Evolutionary conservation across 1,284 basidiomycete species (phyloP).

Genomic region (Termitomyces sp.): DNA sequence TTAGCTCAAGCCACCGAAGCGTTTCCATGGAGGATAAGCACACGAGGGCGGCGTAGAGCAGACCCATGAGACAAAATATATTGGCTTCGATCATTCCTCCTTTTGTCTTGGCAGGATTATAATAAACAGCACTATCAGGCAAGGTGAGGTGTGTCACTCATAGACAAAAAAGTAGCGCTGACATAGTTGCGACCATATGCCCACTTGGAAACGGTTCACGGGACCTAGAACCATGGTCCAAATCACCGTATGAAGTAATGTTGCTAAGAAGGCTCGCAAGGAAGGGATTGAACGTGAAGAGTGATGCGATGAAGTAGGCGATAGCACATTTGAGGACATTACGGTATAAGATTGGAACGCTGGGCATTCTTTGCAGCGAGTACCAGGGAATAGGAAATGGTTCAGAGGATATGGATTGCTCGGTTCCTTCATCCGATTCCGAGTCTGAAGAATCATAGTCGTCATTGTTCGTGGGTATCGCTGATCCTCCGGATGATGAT

Average conservation of each 20-base stretch:
- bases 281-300: constrained; percentile 87
- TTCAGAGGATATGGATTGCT: constrained; percentile 5
- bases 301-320: constrained; percentile 84
- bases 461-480: background rate
- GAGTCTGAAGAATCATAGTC: constrained; percentile 17
- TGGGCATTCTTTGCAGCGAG: constrained; percentile 18
- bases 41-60: constrained; percentile 71
- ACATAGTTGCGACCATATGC: constrained; percentile 91
- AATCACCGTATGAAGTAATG: constrained; percentile 43
- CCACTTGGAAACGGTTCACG: constrained; percentile 62
- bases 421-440: constrained; percentile 16
- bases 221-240: constrained; percentile 22
- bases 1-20: constrained; percentile 73
- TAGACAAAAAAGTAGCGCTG: constrained; percentile 23
- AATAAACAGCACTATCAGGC: constrained; percentile 65
- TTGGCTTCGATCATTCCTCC: constrained; percentile 92
- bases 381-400: constrained; percentile 8
- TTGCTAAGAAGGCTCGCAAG: constrained; percentile 62
- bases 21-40: constrained; percentile 71
- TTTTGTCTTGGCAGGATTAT: constrained; percentile 80
- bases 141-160: background rate
- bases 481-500: background rate
- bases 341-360: constrained; percentile 48
- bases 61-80: constrained; percentile 68
- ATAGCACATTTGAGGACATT: constrained; percentile 89